Percentiles rank a stretch among this genome's conserved stretches.
These are phyloP conservation scores for Linnemannia zychae DNA, from an alignment of 192 early-diverging fungal species.

Conservation along the genomic window DNA sequence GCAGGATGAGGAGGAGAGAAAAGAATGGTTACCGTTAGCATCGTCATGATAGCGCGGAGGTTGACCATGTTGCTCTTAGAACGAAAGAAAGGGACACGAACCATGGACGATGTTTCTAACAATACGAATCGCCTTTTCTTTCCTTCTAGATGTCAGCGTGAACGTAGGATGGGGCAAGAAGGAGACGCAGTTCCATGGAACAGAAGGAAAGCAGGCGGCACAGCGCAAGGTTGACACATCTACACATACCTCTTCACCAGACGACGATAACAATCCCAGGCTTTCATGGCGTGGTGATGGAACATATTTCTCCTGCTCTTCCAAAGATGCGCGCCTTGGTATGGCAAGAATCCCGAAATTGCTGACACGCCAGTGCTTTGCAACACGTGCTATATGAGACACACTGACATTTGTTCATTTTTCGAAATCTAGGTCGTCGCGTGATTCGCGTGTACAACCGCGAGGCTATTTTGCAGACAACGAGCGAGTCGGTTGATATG, in stretches of 20 bases:
- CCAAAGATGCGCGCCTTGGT: conserved; percentile 66
- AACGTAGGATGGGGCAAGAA: conserved; percentile 97
- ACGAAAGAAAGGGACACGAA: not conserved
- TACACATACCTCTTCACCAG: conserved; percentile 61
- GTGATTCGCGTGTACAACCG: conserved; percentile 86
- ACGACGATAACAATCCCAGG: conserved; percentile 80
- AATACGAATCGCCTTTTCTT: not conserved
- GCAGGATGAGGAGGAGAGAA: not conserved
- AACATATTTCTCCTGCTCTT: conserved; percentile 83
- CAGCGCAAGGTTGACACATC: conserved; percentile 59
- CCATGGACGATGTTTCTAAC: not conserved
- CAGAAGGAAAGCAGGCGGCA: conserved; percentile 83
- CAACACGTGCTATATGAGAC: not conserved
- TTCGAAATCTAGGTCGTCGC: conserved; percentile 61
- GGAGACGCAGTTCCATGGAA: conserved; percentile 98
- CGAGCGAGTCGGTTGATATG: conserved; percentile 80
- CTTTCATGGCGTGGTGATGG: conserved; percentile 95
- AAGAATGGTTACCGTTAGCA: not conserved
- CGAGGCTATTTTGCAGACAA: conserved; percentile 87
- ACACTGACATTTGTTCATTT: not conserved
- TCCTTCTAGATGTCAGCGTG: conserved; percentile 69
- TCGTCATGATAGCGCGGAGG: not conserved
- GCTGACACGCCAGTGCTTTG: not conserved
- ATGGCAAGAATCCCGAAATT: not conserved
- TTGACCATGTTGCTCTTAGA: not conserved